Conservation (phyloP, 768 basidiomycete species). For the Coprinopsis strossmayeri region DNA sequence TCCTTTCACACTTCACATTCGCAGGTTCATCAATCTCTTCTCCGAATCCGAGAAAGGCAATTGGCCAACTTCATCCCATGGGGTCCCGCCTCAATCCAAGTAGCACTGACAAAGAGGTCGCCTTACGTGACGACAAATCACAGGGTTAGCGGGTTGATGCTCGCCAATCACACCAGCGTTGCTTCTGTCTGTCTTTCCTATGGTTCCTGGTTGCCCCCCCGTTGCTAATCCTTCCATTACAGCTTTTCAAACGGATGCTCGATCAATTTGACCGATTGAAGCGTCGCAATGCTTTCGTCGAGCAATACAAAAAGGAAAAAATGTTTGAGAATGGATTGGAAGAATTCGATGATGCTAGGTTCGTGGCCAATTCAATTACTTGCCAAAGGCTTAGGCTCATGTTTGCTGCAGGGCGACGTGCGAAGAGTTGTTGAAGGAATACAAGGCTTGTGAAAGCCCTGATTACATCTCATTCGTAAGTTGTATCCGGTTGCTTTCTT, state of each 20-base stretch:
- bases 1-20: not conserved
- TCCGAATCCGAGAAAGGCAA: slow-evolving; percentile 94
- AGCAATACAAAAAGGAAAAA: slow-evolving; percentile 96
- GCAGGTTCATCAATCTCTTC: slow-evolving; percentile 93
- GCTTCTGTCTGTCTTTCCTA: slow-evolving; percentile 54
- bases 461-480: slow-evolving; percentile 88
- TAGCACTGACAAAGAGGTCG: slow-evolving; percentile 86
- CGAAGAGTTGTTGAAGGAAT: slow-evolving; percentile 86
- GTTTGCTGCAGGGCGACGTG: slow-evolving; percentile 59
- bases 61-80: slow-evolving; percentile 98
- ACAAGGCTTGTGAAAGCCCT: slow-evolving; percentile 91
- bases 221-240: slow-evolving; percentile 4
- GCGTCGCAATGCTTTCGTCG: slow-evolving; percentile 89
- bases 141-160: slow-evolving; percentile 95
- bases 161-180: slow-evolving; percentile 99
- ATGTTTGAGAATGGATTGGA: slow-evolving; percentile 91
- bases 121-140: slow-evolving; percentile 87
- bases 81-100: slow-evolving; percentile 98
- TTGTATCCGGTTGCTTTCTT: slow-evolving; percentile 14
- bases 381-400: not conserved
- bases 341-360: slow-evolving; percentile 98
- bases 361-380: slow-evolving; percentile 15
- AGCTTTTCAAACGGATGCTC: slow-evolving; percentile 95
- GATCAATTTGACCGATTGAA: slow-evolving; percentile 88
- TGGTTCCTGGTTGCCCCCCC: not conserved